These are phyloP conservation scores for Ophiostoma novo-ulmi DNA, from an alignment of 2,329 filamentous ascomycete species.

Conservation along the genomic window DNA sequence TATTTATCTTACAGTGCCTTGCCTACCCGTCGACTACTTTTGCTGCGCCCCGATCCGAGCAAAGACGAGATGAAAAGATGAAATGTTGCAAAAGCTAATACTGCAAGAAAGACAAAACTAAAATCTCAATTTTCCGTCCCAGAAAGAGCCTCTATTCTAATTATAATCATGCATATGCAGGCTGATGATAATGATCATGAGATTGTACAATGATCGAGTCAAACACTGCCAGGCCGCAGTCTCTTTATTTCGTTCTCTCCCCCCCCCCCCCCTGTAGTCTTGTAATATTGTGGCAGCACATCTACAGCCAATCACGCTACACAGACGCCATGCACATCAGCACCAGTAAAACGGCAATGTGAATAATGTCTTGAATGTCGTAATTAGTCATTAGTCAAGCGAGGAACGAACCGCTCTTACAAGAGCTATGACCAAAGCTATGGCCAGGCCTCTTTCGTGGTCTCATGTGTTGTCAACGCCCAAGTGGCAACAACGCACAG, in stretches of 20 bases:
- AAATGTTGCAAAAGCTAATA: neutral
- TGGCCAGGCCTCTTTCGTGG: neutral
- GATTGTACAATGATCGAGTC: neutral
- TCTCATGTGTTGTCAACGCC: conserved; percentile 10
- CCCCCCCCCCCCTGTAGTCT: too few species aligned
- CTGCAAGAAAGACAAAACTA: too few species aligned
- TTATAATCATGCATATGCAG: conserved; percentile 1
- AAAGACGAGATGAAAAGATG: conserved; percentile 18
- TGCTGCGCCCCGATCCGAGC: conserved; percentile 23
- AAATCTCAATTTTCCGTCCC: too few species aligned
- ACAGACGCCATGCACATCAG: neutral
- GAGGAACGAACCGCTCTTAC: neutral
- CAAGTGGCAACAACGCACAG: neutral
- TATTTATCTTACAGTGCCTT: neutral
- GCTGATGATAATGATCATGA: neutral
- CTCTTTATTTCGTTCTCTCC: too few species aligned
- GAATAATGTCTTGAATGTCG: conserved; percentile 6
- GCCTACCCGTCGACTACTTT: neutral
- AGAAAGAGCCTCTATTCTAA: conserved; percentile 14
- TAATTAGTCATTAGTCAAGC: neutral
- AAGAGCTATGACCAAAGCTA: neutral
- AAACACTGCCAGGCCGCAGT: neutral
- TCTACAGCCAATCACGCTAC: neutral
- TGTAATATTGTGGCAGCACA: too few species aligned
- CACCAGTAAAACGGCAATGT: neutral